Percentiles rank a stretch among this genome's conserved stretches.
These are phyloP conservation scores for Phytopythium kandeliae DNA, from an alignment of 352 stramenopile genomes.

Conservation along the genomic window DNA sequence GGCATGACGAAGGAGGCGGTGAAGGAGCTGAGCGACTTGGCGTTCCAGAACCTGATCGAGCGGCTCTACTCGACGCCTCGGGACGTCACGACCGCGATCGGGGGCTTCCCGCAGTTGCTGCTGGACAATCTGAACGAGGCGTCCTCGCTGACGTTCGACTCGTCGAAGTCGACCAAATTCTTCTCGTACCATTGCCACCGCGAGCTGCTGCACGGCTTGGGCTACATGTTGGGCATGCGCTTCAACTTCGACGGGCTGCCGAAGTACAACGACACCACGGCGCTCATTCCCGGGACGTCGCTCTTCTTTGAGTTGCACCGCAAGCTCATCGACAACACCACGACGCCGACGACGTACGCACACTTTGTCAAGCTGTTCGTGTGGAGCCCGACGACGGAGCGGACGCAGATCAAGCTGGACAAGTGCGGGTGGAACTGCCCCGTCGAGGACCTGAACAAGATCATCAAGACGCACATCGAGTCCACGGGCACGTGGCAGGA, in stretches of 20 bases:
- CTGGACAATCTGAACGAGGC: slow-evolving; percentile 52
- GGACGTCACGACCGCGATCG: slow-evolving; percentile 62
- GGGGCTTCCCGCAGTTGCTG: slow-evolving; percentile 62
- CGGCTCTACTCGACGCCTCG: slow-evolving; percentile 60
- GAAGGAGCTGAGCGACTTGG: slow-evolving; percentile 42
- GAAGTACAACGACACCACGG: slow-evolving; percentile 60
- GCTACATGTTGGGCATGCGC: slow-evolving; percentile 76
- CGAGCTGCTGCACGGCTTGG: slow-evolving; percentile 72
- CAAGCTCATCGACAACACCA: slow-evolving; percentile 12
- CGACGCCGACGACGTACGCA: slow-evolving; percentile 8
- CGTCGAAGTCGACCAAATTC: slow-evolving; percentile 48
- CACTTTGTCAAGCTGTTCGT: slow-evolving; percentile 65
- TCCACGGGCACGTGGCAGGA: slow-evolving; percentile 65
- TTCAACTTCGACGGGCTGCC: slow-evolving; percentile 64
- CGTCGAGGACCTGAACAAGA: slow-evolving; percentile 40
- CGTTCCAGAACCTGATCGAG: slow-evolving; percentile 72
- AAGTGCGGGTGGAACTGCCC: slow-evolving; percentile 55
- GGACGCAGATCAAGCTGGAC: slow-evolving; percentile 51
- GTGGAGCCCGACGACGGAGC: slow-evolving; percentile 54
- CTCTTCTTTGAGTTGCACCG: slow-evolving; percentile 74
- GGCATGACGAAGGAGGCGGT: slow-evolving; percentile 43
- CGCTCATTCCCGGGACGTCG: slow-evolving; percentile 61
- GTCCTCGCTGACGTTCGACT: slow-evolving; percentile 19
- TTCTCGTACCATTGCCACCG: slow-evolving; percentile 76
- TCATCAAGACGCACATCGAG: slow-evolving; percentile 51